Base-by-base conservation (phyloP, 495 filamentous ascomycete genomes). In the Penicillium waksmanii region DNA sequence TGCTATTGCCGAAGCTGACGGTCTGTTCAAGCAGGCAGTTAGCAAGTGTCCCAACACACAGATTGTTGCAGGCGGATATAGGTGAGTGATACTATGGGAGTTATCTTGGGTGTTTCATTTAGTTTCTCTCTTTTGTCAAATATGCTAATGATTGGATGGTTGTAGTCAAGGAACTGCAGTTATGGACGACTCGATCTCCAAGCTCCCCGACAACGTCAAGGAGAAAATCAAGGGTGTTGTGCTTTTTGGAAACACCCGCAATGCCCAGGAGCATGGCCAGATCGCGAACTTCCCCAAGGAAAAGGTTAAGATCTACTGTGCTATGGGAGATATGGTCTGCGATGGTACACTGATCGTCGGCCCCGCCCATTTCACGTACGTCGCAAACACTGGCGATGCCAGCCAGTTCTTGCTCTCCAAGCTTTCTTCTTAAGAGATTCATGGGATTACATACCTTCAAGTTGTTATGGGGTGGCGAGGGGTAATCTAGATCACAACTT, bases 231-330 rank as follows among this genome's bases (percentile, higher is more conserved):
- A 76, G 47, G 82, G 79, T 27, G 82, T 82, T 11, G 77, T 83
- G n/a, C 74, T 82, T 0, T 86, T 80, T 46, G 84, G 84, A 4
- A 82, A 85, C 62, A 85, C 84, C 42, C 78, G 83, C 59, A 85
- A 85, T 66, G 63, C 72, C 36, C 81, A 84, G 65, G 75, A 85
- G 55, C 61, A 66, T 23, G 77, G 79, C 1, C 66, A 70, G 17
- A 76, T 85, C 50, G 71, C 75, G 23, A 76, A 77, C 54, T 83
- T 82, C 59, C 74, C 77, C 31, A 52, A 66, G 6, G 65, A 63
- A 17, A 77, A 79, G 61, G 68, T 72, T 34, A 67, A 80, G 60
- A 79, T 84, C 38, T 79, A 82, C 61, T 87, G 84, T 63, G 76
- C 78, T 21, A 44, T 68, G 27, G 81, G 79, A 3, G 84, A 86